Evolutionary conservation across 208 protist species (phyloP), one percentile per base, ranked within the genome.

Genomic region (Wallacemonas sp.): DNA sequence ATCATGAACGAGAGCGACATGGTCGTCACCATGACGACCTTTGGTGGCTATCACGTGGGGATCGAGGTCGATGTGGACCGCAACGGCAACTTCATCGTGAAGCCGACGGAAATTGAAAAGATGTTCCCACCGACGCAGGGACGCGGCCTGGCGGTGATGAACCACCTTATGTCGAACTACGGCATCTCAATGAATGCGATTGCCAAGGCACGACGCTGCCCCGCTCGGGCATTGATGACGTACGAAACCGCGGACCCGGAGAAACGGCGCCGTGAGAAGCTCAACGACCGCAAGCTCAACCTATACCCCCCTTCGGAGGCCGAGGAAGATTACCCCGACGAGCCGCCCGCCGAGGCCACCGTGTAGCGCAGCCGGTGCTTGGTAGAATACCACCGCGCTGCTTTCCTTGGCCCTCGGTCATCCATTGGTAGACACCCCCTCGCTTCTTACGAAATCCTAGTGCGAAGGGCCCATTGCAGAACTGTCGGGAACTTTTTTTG

Each of bases 1-100:
- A 71, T 97, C 32, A 78, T 93, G 44, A 97, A 97, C 64, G 90
- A 97, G 62, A 93, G 81, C 61, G 92, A 97, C 72, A 41, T 84
- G 21, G 79, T 97, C 5, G 73, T 78, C 30, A 73, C 70, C 17
- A 83, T 94, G 63, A 54, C 59, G 5, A 75, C 89, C 55, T 90
- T 90, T 33, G 76, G 78, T 39, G 84, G 84, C 33, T 84, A 73
- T 67, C 89, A 94, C 64, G 78, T 92, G 19, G 92, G 92, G 15
- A 79, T 92, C 38, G 89, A 94, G 48, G 89, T 97, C n/a, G 63
- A 87, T 58, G 71, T 97, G 53, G 89, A 95, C 50, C 82, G 89
- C 21, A 42, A 95, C 74, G 92, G 92, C 21, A 95, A 96, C 74
- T 95, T 87, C 58, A 92, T 97, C 22, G 81, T 89, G 34, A 79